These are phyloP conservation scores for Aspergillus sp. DNA, from an alignment of 2,329 filamentous ascomycete genomes.

Conservation along the genomic window DNA sequence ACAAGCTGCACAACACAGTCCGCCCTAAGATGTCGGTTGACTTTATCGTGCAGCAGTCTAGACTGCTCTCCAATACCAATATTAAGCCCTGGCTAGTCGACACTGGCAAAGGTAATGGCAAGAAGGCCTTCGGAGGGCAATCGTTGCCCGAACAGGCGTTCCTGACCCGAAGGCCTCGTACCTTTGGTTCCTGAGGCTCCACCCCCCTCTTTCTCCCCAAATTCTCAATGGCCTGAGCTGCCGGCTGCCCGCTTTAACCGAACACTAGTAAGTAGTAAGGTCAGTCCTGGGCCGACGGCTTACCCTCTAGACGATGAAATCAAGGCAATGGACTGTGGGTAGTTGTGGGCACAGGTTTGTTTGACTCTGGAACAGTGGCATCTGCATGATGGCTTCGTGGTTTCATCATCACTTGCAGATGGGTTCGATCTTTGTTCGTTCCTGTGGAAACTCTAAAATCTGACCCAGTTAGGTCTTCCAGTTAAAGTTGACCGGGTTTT, in stretches of 20 bases:
- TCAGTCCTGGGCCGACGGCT: not conserved
- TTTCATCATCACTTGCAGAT: slow-evolving; percentile 17
- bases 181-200: slow-evolving; percentile 18
- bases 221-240: slow-evolving; percentile 17
- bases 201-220: not conserved
- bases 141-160: slow-evolving; percentile 21
- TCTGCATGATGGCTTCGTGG: slow-evolving; percentile 8
- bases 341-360: slow-evolving; percentile 2
- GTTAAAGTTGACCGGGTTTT: slow-evolving; percentile 6
- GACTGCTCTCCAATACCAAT: slow-evolving; percentile 1
- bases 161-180: slow-evolving; percentile 14
- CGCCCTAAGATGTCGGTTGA: not conserved
- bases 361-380: slow-evolving; percentile 6
- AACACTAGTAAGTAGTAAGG: slow-evolving; percentile 5
- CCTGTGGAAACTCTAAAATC: slow-evolving; percentile 5
- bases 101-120: not conserved
- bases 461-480: not conserved
- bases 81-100: slow-evolving; percentile 5
- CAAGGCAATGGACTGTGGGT: not conserved
- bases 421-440: slow-evolving; percentile 3
- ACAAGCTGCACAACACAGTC: not conserved
- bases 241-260: slow-evolving; percentile 16
- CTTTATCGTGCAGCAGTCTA: not conserved
- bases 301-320: not conserved
- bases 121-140: slow-evolving; percentile 1